A percentile compares a stretch with the other conserved stretches of the same genome.
Conservation (phyloP, 1,284 basidiomycete species). For the Cystobasidium slooffiae region DNA sequence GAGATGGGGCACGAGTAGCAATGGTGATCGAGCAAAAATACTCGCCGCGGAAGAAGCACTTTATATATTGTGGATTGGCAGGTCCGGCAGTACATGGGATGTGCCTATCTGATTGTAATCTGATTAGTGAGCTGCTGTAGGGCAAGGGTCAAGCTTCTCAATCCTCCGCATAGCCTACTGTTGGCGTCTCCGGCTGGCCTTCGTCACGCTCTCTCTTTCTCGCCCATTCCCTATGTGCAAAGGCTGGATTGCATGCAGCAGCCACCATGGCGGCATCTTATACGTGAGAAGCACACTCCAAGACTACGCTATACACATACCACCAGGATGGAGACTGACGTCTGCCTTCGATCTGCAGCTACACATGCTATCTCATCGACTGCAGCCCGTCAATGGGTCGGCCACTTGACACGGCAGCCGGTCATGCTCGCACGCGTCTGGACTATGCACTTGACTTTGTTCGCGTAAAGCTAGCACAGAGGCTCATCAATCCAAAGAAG, state of each 20-base stretch:
- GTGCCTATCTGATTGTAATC: too few relatives aligned
- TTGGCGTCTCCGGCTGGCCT: not conserved
- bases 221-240: not conserved
- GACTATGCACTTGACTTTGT: conserved; percentile 42
- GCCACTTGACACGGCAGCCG: conserved; percentile 9
- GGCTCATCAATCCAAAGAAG: conserved; percentile 42
- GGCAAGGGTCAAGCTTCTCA: too few relatives aligned
- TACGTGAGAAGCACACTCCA: not conserved
- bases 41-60: too few relatives aligned
- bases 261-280: conserved; percentile 33
- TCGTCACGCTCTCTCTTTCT: not conserved
- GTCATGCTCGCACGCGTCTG: conserved; percentile 13
- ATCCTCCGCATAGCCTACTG: too few relatives aligned
- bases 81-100: too few relatives aligned
- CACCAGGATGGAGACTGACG: not conserved
- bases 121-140: too few relatives aligned
- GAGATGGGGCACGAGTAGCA: too few relatives aligned
- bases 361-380: conserved; percentile 43
- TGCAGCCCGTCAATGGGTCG: conserved; percentile 28
- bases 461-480: conserved; percentile 33
- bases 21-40: too few relatives aligned
- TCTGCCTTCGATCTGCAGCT: not conserved
- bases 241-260: not conserved
- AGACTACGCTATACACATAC: not conserved
- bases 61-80: too few relatives aligned